These are phyloP conservation scores for Asterochloris erici DNA, from an alignment of 139 green algal genomes.

Conservation along the genomic window DNA sequence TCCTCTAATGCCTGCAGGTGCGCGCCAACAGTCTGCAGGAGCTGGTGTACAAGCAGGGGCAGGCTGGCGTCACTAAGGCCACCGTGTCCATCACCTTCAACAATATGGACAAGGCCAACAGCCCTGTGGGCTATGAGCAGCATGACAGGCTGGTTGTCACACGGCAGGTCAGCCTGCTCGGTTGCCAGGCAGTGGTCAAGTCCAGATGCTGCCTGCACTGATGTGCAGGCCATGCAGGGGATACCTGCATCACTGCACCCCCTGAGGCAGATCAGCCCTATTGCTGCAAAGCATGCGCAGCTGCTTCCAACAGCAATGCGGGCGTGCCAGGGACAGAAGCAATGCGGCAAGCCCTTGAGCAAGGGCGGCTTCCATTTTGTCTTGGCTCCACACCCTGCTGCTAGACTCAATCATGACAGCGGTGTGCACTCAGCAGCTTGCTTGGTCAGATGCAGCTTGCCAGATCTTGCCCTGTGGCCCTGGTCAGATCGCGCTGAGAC, in stretches of 20 bases:
- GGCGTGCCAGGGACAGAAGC: too few species aligned
- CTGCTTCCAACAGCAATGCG: too few species aligned
- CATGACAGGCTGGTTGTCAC: slow-evolving; percentile 93
- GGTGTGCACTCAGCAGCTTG: too few species aligned
- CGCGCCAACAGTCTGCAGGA: slow-evolving; percentile 91
- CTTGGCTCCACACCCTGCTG: too few species aligned
- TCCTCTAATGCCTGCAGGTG: slow-evolving; percentile 63
- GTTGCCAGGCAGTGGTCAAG: too few species aligned
- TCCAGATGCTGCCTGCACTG: not conserved
- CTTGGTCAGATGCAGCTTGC: too few species aligned
- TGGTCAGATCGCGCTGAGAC: not conserved
- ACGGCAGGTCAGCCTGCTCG: slow-evolving; percentile 58
- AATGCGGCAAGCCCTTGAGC: too few species aligned
- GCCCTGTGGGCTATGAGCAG: slow-evolving; percentile 89
- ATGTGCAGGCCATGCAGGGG: not conserved
- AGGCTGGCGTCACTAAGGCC: slow-evolving; percentile 96
- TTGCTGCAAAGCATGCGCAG: too few species aligned
- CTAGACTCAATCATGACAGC: too few species aligned
- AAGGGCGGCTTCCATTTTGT: too few species aligned
- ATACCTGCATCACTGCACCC: too few species aligned
- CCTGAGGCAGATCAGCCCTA: too few species aligned
- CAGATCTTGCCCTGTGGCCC: not conserved
- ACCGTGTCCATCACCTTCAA: slow-evolving; percentile 97
- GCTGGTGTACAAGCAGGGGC: slow-evolving; percentile 98
- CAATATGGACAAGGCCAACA: slow-evolving; percentile 78